A percentile compares a stretch with the other conserved stretches of the same genome.
Evolutionary conservation across 148 eudicot species (phyloP).

Genomic region (Salicornia ramosissima): DNA sequence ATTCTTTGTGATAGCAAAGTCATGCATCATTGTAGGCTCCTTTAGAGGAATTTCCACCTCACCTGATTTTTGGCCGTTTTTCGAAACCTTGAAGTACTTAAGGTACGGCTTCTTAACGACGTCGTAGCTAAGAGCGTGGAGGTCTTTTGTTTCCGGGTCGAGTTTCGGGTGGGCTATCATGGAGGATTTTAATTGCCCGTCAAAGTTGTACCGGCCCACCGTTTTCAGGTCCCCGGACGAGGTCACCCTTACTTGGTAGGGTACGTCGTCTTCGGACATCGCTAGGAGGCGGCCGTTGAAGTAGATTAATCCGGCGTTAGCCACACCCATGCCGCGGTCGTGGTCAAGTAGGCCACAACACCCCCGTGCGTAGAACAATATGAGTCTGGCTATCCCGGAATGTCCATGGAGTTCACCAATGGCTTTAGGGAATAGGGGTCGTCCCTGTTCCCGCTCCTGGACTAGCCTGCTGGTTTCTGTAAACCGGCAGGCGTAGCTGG

Average conservation of each 20-base stretch:
- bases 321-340: slow-evolving; percentile 58
- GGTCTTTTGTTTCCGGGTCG: slow-evolving; percentile 48
- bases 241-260: slow-evolving; percentile 50
- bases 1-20: slow-evolving; percentile 70
- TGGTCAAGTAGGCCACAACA: slow-evolving; percentile 42
- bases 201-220: slow-evolving; percentile 50
- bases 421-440: slow-evolving; percentile 65
- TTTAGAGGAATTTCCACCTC: slow-evolving; percentile 52
- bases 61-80: slow-evolving; percentile 42
- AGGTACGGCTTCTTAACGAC: slow-evolving; percentile 53
- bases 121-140: slow-evolving; percentile 64
- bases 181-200: slow-evolving; percentile 34
- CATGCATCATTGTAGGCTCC: slow-evolving; percentile 70
- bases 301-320: slow-evolving; percentile 69
- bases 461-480: slow-evolving; percentile 53
- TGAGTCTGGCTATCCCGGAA: slow-evolving; percentile 48
- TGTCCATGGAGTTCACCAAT: slow-evolving; percentile 81
- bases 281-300: slow-evolving; percentile 56
- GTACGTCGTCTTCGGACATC: slow-evolving; percentile 82
- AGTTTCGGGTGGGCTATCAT: slow-evolving; percentile 89
- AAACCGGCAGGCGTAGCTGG: slow-evolving; percentile 66
- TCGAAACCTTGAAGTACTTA: slow-evolving; percentile 47
- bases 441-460: slow-evolving; percentile 52
- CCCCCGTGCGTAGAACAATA: slow-evolving; percentile 49
- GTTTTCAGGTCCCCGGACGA: slow-evolving; percentile 57